Conservation (phyloP, 805 yeast genomes). For the Pichia nanzhaoensis region DNA sequence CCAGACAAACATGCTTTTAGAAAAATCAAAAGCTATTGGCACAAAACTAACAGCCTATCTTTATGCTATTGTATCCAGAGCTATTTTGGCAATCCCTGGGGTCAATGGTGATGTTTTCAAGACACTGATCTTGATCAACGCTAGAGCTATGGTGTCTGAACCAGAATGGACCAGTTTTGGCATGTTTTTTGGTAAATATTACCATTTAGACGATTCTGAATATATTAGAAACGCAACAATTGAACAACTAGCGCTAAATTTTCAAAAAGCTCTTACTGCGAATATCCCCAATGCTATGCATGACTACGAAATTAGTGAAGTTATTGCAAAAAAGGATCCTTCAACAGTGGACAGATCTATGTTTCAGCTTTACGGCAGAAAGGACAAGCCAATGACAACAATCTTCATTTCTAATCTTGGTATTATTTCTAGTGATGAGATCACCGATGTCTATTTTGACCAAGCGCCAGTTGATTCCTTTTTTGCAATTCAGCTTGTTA, state of each 20-base stretch:
- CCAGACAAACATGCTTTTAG: not conserved
- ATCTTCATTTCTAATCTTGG: slow-evolving; percentile 13
- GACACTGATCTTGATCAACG: slow-evolving; percentile 11
- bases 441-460: slow-evolving; percentile 9
- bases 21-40: not conserved
- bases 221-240: not conserved
- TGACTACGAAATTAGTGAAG: slow-evolving; percentile 6
- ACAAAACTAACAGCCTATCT: slow-evolving; percentile 11
- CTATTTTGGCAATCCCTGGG: slow-evolving; percentile 1
- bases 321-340: not conserved
- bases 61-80: slow-evolving; percentile 7
- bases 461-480: slow-evolving; percentile 14
- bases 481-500: slow-evolving; percentile 11
- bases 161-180: slow-evolving; percentile 5
- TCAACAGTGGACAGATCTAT: not conserved
- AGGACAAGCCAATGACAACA: slow-evolving; percentile 6
- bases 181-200: slow-evolving; percentile 8
- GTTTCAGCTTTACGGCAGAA: slow-evolving; percentile 1
- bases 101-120: not conserved
- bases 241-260: not conserved
- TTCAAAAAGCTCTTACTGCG: slow-evolving; percentile 4
- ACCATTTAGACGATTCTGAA: not conserved
- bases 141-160: slow-evolving; percentile 1
- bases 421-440: not conserved
- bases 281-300: slow-evolving; percentile 1